Evolutionary conservation across 2,329 filamentous ascomycete genomes (phyloP).

Genomic region (Seiridium unicorne): DNA sequence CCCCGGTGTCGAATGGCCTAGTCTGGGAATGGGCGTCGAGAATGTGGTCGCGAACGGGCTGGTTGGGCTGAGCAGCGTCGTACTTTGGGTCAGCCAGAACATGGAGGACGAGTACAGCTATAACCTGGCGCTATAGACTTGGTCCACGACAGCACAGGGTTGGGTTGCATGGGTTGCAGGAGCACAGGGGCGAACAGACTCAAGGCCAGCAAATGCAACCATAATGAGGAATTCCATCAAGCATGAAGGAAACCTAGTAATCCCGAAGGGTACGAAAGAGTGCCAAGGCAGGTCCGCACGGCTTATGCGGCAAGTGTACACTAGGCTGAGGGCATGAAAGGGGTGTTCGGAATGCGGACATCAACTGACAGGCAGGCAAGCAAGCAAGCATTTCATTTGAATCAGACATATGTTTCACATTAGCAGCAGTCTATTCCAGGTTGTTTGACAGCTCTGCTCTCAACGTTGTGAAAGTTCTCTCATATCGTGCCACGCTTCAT

Average conservation of each 20-base stretch:
- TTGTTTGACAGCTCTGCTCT: not conserved
- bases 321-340: not conserved
- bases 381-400: not conserved
- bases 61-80: slow-evolving; percentile 61
- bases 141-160: no score
- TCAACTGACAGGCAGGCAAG: not conserved
- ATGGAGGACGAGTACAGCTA: slow-evolving; percentile 73
- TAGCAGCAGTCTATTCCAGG: not conserved
- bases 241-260: no score
- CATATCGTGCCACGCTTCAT: no score
- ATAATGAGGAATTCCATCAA: no score
- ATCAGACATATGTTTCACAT: not conserved
- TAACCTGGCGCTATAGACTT: slow-evolving; percentile 55
- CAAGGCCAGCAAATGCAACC: no score
- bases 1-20: slow-evolving; percentile 55
- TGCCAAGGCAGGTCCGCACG: no score
- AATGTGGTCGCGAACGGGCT: slow-evolving; percentile 65
- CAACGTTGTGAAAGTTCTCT: not conserved
- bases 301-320: not conserved
- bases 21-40: slow-evolving; percentile 63
- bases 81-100: slow-evolving; percentile 69
- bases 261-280: no score
- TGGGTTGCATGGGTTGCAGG: not conserved
- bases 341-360: not conserved
- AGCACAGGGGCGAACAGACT: no score